Base-by-base conservation (phyloP, 148 eudicot species). In the Chenopodium album region DNA sequence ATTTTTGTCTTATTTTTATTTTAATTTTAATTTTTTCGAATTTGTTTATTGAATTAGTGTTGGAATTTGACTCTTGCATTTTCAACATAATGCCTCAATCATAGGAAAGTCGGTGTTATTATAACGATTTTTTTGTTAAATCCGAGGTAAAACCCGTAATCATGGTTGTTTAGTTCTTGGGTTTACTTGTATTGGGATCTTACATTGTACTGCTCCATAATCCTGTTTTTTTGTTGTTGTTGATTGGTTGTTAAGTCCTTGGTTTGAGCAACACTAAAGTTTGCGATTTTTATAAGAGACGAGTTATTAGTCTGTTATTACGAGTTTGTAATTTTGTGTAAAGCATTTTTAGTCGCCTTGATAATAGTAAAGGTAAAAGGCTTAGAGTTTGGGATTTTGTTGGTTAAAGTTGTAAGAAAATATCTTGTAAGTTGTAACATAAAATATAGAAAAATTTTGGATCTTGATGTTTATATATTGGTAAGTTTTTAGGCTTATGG, bases 21-120 rank as follows among this genome's bases (percentile, higher is more conserved):
- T 52, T 52, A 52, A 41, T 41, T 41, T 52, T 10, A 52, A 41
- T 41, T 41, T 52, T 10, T 14, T 52, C 56, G 16, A 52, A 56
- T 4, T 56, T 63, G 63, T 76, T 64, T 41, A 63, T 31, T 66
- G 17, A 32, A 46, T 73, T 68, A 73, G 75, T 80, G 81, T 82
- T 54, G 26, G 9, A 29, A 46, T 19, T 60, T 79, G 79, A 78
- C 81, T 83, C 31, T 52, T 56, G 7, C 44, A 76, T 66, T 64
- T 76, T 54, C 50, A 84, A 80, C 82, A 85, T 28, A 64, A 46
- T 29, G 20, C 92, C 91, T 70, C 76, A 90, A 88, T 90, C 90
- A 84, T 76, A 92, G 92, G 91, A 82, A 84, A 89, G 94, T 47
- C 94, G 92, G 94, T 92, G 92, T 84, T 88, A 54, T 83, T 78